phyloP scores from a whole-genome alignment of 257 asterid genomes.

The Solanum appendiculatum region DNA sequence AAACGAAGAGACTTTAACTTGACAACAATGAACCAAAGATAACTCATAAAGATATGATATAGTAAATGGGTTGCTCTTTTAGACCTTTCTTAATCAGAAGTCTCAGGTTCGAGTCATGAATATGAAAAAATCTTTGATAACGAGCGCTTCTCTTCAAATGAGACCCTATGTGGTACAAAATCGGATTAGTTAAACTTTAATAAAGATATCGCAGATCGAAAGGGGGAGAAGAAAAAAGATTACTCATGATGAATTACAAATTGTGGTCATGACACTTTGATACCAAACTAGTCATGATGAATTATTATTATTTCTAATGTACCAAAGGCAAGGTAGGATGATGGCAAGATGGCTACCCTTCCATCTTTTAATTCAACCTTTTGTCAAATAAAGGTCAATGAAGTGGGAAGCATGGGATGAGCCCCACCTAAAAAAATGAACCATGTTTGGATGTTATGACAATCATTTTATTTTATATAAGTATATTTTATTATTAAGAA shows the following conservation, averaged over 20 bases:
- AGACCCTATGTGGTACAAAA: too few species aligned
- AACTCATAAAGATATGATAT: too few species aligned
- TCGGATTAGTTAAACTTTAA: not conserved
- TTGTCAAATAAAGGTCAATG: not conserved
- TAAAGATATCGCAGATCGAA: not conserved
- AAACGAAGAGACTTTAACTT: not conserved
- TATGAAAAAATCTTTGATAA: not conserved
- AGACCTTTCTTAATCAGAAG: not conserved
- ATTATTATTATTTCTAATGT: not conserved
- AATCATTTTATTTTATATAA: not conserved
- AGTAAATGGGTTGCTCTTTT: too few species aligned
- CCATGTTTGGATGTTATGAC: not conserved
- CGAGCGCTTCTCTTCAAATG: not conserved
- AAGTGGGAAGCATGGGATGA: not conserved
- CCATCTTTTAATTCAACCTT: not conserved
- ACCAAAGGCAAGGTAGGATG: not conserved
- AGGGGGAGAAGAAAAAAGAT: not conserved
- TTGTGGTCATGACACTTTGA: not conserved
- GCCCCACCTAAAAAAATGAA: not conserved
- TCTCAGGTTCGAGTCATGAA: fast-evolving
- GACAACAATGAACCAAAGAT: not conserved
- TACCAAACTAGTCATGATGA: not conserved
- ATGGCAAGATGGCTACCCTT: not conserved
- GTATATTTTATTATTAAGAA: not conserved
- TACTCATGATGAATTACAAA: not conserved